Conservation (phyloP, 2,329 filamentous ascomycete species). For the Aspergillus nomiae region DNA sequence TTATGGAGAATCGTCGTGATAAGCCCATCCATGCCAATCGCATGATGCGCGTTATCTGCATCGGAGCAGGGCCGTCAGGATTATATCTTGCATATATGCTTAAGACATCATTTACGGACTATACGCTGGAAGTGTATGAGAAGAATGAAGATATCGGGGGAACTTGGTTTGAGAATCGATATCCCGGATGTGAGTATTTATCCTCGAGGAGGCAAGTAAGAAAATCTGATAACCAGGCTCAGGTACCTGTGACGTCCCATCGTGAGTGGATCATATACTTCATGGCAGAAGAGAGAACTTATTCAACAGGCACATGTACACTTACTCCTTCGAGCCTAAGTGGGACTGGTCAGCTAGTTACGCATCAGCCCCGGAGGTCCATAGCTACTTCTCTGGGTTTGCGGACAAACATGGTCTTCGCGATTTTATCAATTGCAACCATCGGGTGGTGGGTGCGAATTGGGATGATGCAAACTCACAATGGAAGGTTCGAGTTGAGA, state of each 20-base stretch:
- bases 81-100: constrained; percentile 10
- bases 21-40: constrained; percentile 9
- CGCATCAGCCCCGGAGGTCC: constrained; percentile 5
- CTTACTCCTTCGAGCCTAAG: constrained; percentile 3
- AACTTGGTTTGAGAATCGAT: constrained; percentile 16
- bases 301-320: neutral
- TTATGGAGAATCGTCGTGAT: neutral
- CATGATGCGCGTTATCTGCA: constrained; percentile 10
- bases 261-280: neutral
- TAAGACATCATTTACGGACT: constrained; percentile 2
- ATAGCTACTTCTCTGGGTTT: constrained; percentile 10
- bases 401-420: constrained; percentile 7
- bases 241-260: neutral
- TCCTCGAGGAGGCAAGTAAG: neutral
- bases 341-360: neutral
- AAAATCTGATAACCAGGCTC: neutral
- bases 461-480: constrained; percentile 4
- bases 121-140: constrained; percentile 7
- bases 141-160: constrained; percentile 12
- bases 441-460: constrained; percentile 1
- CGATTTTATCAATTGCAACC: constrained; percentile 1
- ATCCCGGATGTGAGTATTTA: constrained; percentile 8
- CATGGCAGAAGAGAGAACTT: neutral
- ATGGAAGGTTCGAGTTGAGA: neutral
- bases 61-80: constrained; percentile 11